These are phyloP conservation scores for Quercus cerris DNA, from an alignment of 306 rosid species.

Conservation along the genomic window DNA sequence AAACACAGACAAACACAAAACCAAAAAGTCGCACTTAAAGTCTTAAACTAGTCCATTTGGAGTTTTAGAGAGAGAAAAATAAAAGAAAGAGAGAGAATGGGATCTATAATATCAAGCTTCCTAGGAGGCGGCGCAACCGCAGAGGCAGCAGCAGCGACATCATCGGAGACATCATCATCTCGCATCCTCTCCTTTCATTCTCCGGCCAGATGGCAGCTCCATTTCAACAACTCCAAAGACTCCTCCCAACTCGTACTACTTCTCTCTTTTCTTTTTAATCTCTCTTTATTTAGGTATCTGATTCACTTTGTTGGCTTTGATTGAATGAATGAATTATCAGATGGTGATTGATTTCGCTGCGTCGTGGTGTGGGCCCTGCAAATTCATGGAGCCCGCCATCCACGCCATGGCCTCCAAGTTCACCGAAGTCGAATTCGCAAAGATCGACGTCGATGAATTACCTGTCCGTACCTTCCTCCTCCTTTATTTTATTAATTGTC, in stretches of 20 bases:
- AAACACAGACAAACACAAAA: too few species aligned
- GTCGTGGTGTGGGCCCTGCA: slow-evolving; percentile 95
- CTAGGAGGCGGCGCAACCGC: not conserved
- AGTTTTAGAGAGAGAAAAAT: too few species aligned
- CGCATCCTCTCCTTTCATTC: slow-evolving; percentile 56
- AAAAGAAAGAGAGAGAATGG: slow-evolving; percentile 33
- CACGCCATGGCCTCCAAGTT: slow-evolving; percentile 49
- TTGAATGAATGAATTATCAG: slow-evolving; percentile 20
- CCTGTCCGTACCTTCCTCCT: slow-evolving; percentile 29
- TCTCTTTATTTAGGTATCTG: not conserved
- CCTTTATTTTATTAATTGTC: not conserved
- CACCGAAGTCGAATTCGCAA: slow-evolving; percentile 65
- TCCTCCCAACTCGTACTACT: slow-evolving; percentile 49
- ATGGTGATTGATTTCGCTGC: slow-evolving; percentile 89
- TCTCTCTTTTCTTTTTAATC: not conserved
- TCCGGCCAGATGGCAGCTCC: slow-evolving; percentile 66
- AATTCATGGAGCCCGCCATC: slow-evolving; percentile 64
- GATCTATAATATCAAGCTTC: not conserved
- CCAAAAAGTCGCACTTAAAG: too few species aligned
- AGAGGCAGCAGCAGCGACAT: not conserved
- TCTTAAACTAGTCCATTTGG: too few species aligned
- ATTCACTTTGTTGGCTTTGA: not conserved
- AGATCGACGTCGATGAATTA: slow-evolving; percentile 90
- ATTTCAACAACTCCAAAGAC: slow-evolving; percentile 46
- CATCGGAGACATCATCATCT: slow-evolving; percentile 25